phyloP scores from a whole-genome alignment of 805 yeast genomes.

The Teunomyces stri region DNA sequence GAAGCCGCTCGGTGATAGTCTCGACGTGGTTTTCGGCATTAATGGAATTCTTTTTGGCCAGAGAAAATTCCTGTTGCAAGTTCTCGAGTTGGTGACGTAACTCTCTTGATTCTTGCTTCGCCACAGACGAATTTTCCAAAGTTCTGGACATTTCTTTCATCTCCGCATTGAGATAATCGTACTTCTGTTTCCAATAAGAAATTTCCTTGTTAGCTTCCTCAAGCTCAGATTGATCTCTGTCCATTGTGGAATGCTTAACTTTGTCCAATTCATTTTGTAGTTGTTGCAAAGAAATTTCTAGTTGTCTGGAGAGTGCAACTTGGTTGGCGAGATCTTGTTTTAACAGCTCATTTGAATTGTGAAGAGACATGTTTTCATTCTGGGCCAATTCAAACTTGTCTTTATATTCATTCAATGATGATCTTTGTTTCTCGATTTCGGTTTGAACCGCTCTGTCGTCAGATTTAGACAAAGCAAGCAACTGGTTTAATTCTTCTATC shows the following conservation, averaged over 20 bases:
- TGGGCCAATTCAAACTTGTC: not conserved
- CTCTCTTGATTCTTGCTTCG: not conserved
- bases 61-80: constrained; percentile 1
- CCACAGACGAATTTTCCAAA: not conserved
- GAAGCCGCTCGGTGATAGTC: not conserved
- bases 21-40: not conserved
- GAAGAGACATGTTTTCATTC: not conserved
- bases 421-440: constrained; percentile 1
- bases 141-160: not conserved
- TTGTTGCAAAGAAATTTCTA: not conserved
- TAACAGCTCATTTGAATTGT: not conserved
- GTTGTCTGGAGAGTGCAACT: not conserved
- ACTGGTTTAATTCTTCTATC: constrained; percentile 5
- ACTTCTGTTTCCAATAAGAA: constrained; percentile 2
- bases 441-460: constrained; percentile 2
- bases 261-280: not conserved
- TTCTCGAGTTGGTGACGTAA: constrained; percentile 4
- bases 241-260: not conserved
- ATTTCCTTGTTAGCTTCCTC: constrained; percentile 1
- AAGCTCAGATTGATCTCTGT: not conserved
- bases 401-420: not conserved
- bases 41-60: not conserved
- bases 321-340: not conserved
- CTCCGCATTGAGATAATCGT: not conserved
- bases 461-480: constrained; percentile 1